A percentile compares a stretch with the other conserved stretches of the same genome.
Conservation (phyloP, 2,329 filamentous ascomycete genomes). For the Fusarium lateritium region DNA sequence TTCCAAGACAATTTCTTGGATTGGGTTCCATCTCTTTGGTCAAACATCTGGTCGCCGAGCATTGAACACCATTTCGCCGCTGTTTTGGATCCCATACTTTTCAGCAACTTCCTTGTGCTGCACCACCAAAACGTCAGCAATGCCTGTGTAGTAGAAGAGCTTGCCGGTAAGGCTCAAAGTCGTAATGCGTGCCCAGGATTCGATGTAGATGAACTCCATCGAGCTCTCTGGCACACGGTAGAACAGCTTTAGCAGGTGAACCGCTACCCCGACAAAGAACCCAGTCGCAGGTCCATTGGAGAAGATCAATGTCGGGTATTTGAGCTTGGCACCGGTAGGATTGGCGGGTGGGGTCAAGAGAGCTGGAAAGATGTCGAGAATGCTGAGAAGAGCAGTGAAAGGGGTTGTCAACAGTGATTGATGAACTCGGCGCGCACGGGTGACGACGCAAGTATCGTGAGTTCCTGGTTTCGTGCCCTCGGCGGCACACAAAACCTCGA, state of each 20-base stretch:
- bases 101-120: slow-evolving; percentile 80
- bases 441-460: slow-evolving; percentile 77
- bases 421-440: slow-evolving; percentile 84
- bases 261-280: slow-evolving; percentile 76
- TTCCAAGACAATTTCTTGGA: slow-evolving; percentile 18
- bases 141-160: slow-evolving; percentile 72
- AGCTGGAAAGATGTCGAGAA: slow-evolving; percentile 73
- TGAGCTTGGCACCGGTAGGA: slow-evolving; percentile 43
- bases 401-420: slow-evolving; percentile 84
- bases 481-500: slow-evolving; percentile 45
- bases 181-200: slow-evolving; percentile 91
- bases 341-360: slow-evolving; percentile 59
- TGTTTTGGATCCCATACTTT: slow-evolving; percentile 58
- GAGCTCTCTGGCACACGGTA: slow-evolving; percentile 63
- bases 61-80: slow-evolving; percentile 59
- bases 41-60: slow-evolving; percentile 49
- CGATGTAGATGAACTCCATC: slow-evolving; percentile 86
- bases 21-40: slow-evolving; percentile 20
- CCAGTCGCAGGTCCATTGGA: slow-evolving; percentile 92
- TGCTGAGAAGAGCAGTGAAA: slow-evolving; percentile 74
- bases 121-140: slow-evolving; percentile 85
- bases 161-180: slow-evolving; percentile 88
- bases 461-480: slow-evolving; percentile 57
- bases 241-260: slow-evolving; percentile 64
- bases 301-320: slow-evolving; percentile 81